Conservation (phyloP, 169 alveolate genomes). For the Cryptosporidium ubiquitum region DNA sequence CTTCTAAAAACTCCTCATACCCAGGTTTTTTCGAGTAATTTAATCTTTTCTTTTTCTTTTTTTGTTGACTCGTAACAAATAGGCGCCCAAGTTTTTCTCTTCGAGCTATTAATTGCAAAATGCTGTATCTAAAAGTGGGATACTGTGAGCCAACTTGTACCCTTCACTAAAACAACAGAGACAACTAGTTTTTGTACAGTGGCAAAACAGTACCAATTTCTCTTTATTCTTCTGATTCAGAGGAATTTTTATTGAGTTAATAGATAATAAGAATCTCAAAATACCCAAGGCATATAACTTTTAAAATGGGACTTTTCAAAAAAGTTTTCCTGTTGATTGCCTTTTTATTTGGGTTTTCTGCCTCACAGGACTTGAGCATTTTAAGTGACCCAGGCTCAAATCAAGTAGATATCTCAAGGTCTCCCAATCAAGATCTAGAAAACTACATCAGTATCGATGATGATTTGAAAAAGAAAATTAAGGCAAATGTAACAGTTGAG, state of each 20-base stretch:
- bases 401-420: not conserved
- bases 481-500: conserved; percentile 19
- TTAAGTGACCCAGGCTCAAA: not conserved
- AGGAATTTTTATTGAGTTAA: not conserved
- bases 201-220: not conserved
- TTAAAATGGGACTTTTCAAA: not conserved
- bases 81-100: not conserved
- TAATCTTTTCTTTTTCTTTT: not conserved
- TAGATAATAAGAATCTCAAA: conserved; percentile 11
- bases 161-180: not conserved
- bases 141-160: not conserved
- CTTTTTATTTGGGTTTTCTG: not conserved
- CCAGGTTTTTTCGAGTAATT: conserved; percentile 10
- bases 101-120: not conserved
- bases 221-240: not conserved
- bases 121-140: not conserved
- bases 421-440: not conserved
- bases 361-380: conserved; percentile 12
- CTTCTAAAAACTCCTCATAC: not conserved
- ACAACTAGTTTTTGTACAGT: not conserved
- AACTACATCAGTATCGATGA: conserved; percentile 7
- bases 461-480: not conserved
- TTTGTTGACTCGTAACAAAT: conserved; percentile 5
- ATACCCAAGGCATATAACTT: not conserved
- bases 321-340: not conserved